phyloP scores from a whole-genome alignment of 2,329 filamentous ascomycete species.

The Dothistroma pini region DNA sequence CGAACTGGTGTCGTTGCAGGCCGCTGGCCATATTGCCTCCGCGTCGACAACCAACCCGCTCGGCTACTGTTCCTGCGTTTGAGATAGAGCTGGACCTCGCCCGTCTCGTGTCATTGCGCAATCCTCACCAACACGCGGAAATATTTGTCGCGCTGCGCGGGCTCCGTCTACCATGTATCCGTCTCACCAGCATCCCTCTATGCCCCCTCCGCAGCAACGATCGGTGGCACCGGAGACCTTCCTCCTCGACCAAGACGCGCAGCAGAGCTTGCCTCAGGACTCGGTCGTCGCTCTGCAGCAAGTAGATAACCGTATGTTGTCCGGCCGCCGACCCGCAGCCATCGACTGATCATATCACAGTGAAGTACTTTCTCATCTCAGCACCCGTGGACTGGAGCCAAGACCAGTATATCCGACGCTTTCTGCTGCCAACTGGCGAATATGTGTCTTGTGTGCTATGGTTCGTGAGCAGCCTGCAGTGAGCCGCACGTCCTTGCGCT shows the following conservation, averaged over 20 bases:
- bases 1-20: slow-evolving; percentile 24
- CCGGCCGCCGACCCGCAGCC: slow-evolving; percentile 2
- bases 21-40: slow-evolving; percentile 2
- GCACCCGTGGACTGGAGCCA: slow-evolving; percentile 96
- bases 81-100: slow-evolving; percentile 17
- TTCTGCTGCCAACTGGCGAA: slow-evolving; percentile 93
- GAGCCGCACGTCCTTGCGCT: slow-evolving; percentile 14
- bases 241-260: slow-evolving; percentile 94
- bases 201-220: slow-evolving; percentile 65
- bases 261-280: slow-evolving; percentile 93
- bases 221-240: slow-evolving; percentile 89
- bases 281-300: slow-evolving; percentile 96
- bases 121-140: not conserved
- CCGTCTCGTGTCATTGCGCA: slow-evolving; percentile 1
- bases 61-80: slow-evolving; percentile 11
- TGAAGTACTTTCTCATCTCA: slow-evolving; percentile 99
- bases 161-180: slow-evolving; percentile 42
- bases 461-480: slow-evolving; percentile 42
- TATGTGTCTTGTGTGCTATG: slow-evolving; percentile 98
- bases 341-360: slow-evolving; percentile 49
- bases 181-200: slow-evolving; percentile 62
- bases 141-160: not conserved
- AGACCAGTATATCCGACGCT: slow-evolving; percentile 94
- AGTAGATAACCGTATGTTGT: slow-evolving; percentile 83
- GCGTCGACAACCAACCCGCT: not conserved